Base-by-base conservation (phyloP, 208 protist species). In the Crithidia fasciculata region DNA sequence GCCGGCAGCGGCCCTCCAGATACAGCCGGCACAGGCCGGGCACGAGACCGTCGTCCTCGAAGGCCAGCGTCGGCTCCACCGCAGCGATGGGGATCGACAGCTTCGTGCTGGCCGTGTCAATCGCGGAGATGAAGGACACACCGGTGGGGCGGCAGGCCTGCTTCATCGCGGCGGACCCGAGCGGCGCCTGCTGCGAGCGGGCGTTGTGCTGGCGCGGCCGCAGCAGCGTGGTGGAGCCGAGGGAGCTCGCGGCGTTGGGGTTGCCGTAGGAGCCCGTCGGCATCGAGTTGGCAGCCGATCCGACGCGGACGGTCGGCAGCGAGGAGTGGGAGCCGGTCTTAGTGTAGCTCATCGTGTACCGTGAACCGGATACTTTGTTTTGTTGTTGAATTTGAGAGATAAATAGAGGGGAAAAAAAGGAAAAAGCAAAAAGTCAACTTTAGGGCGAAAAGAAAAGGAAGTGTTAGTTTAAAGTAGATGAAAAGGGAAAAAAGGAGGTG, bases 31-130 rank as follows among this genome's bases (percentile, higher is more conserved):
- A 96, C 56, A 96, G 62, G 10, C 89, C 88, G 0, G 89, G 92
- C 54, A 95, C 89, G 3, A 95, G 82, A 0, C 89, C 89, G 56
- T 94, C 87, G 57, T 94, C 89, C 44, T 91, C 68, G 19, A 95
- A 69, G 2, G 90, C 92, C 66, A 87, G 81, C 18, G 92, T 95
- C 19, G 83, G 86, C 78, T 89, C 81, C 28, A 95, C 82, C 3
- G 86, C 88, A 4, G 62, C 78, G 13, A 87, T 62, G 0, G 92
- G 92, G 49, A 96, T 87, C 5, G 59, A 50, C n/a, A 96, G 79
- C 74, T 96, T 96, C 8, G 89, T 94, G 78, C 85, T 93, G 39
- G 78, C 72, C n/a, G 86, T 86, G 72, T 96, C 92, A 41, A 96
- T 86, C 4, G 91, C 91, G 28, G 79, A 92, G 41, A 96, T 80